Evolutionary conservation across 306 rosid species (phyloP), one percentile per base, ranked within the genome.

Genomic region (Acacia melanoxylon): DNA sequence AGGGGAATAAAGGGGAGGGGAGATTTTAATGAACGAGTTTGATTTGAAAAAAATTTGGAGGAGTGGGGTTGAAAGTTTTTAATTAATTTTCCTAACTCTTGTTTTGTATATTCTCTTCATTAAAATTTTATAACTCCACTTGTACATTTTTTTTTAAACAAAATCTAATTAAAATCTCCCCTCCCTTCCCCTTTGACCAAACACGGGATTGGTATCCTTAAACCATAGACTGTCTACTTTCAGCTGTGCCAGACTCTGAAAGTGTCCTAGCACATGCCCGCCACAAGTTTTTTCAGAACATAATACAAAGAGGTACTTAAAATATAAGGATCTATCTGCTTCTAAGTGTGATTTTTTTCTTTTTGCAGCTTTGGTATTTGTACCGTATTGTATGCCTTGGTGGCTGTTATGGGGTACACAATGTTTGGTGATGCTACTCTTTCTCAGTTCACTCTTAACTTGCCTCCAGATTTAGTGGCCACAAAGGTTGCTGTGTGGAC

Each of bases 401-500:
- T 89, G 75, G 99, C 98, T 82, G 86, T 90, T 48, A 90, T 92
- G 97, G 99, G 99, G 63, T 96, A 96, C 89, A 89, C 75, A 67
- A 96, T 96, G 99, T 96, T 96, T 81, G 99, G 99, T 82, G 98
- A 96, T 37, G 83, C 90, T 68, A 90, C 80, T 48, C 56, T 61
- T 49, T 96, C 99, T 31, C 99, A 96, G 80, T 96, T 93, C 88
- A 96, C 99, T 58, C 99, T 96, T 73, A 93, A 96, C 90, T 68
- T 96, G 90, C 99, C 99, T 67, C 90, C 86, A 40, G 83, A 92
- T 62, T 83, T 93, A 81, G 94, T 92, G 65, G 98, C 97, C 49
- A 87, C 94, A 80, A 96, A 96, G 90, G 89, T 96, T 56, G 98
- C 99, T 45, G 87, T 96, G 51, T 96, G 99, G 99, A 93, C 98